These are phyloP conservation scores for Rheum nobile DNA, from an alignment of 148 eudicot genomes.

Conservation along the genomic window DNA sequence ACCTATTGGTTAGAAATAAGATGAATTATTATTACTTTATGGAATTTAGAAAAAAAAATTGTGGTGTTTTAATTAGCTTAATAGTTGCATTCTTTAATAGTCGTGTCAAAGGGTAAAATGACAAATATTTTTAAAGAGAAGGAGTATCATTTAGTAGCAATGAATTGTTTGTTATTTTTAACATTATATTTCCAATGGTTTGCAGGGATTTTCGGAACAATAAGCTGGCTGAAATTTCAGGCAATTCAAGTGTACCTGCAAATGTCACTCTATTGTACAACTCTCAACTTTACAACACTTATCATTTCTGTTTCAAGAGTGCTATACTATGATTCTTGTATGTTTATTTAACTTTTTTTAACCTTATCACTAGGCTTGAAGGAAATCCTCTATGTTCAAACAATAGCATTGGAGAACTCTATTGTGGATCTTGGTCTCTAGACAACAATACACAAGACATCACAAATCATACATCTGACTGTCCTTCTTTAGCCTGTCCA, in stretches of 20 bases:
- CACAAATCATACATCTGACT: conserved; percentile 24
- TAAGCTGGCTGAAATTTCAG: conserved; percentile 39
- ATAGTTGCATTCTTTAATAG: no score
- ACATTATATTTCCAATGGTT: background rate
- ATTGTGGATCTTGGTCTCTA: conserved; percentile 11
- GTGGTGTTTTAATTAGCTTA: no score
- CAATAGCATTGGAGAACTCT: conserved; percentile 5
- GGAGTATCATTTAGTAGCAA: no score
- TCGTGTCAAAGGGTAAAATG: no score
- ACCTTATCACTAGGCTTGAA: conserved; percentile 40
- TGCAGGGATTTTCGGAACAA: conserved; percentile 78
- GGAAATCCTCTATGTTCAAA: conserved; percentile 64
- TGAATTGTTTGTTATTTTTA: no score
- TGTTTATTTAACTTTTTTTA: background rate
- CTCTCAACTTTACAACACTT: conserved; percentile 6
- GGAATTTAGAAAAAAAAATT: no score
- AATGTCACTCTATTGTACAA: conserved; percentile 58
- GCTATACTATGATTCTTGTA: background rate
- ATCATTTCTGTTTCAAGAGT: background rate
- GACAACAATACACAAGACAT: conserved; percentile 21
- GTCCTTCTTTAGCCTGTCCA: conserved; percentile 57
- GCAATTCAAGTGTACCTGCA: conserved; percentile 43
- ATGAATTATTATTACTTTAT: no score
- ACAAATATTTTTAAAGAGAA: no score
- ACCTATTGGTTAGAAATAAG: no score